A percentile compares a stretch with the other conserved stretches of the same genome.
These are phyloP conservation scores for Saccharata proteae DNA, from an alignment of 2,329 filamentous ascomycete genomes.

Conservation along the genomic window DNA sequence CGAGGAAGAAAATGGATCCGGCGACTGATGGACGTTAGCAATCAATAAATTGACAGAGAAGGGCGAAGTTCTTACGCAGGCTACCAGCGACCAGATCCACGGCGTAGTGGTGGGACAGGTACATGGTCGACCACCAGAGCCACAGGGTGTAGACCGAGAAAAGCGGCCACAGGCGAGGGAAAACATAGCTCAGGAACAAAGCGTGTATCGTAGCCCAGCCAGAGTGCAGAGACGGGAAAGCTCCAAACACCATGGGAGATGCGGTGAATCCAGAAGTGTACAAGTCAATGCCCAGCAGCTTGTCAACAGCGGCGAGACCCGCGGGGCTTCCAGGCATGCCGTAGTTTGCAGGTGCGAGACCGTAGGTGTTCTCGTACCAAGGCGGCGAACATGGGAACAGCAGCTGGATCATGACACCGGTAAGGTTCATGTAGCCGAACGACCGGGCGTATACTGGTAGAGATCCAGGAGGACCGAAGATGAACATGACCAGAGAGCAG, in stretches of 20 bases:
- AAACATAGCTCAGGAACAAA: constrained; percentile 85
- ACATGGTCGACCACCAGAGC: constrained; percentile 99
- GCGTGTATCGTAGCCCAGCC: constrained; percentile 81
- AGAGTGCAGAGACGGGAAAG: constrained; percentile 87
- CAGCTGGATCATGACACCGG: constrained; percentile 78
- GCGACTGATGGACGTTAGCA: constrained; percentile 36
- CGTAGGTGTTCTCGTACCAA: constrained; percentile 93
- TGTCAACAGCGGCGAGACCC: constrained; percentile 77
- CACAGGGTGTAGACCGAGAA: constrained; percentile 79
- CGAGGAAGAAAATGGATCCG: constrained; percentile 68
- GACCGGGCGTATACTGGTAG: constrained; percentile 72
- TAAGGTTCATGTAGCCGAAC: constrained; percentile 87
- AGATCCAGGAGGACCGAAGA: constrained; percentile 78
- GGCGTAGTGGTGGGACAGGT: constrained; percentile 92
- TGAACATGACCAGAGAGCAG: constrained; percentile 66
- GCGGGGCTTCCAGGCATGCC: constrained; percentile 82
- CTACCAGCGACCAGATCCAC: constrained; percentile 84
- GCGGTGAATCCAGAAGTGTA: constrained; percentile 89
- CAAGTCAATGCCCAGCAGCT: constrained; percentile 79
- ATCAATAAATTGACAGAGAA: background rate
- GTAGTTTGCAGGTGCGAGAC: constrained; percentile 82
- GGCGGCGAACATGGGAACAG: constrained; percentile 88
- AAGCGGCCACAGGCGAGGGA: constrained; percentile 67
- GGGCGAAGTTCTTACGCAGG: constrained; percentile 34
- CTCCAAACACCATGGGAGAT: constrained; percentile 84